Percentiles rank a stretch among this genome's conserved stretches.
Evolutionary conservation across 305 asterid genomes (phyloP).

Genomic region (Plantago coronopus): DNA sequence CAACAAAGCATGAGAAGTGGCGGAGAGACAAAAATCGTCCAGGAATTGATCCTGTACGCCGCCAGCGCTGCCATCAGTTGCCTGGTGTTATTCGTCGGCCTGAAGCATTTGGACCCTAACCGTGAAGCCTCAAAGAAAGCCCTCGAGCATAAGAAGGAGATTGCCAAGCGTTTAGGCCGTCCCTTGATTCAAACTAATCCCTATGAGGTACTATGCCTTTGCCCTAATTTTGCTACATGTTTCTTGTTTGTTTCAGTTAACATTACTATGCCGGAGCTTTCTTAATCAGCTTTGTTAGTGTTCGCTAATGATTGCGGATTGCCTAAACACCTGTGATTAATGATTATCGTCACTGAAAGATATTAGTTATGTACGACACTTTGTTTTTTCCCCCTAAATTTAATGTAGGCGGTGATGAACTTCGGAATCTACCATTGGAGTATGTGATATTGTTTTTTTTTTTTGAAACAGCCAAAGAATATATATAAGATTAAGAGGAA

Average conservation of each 20-base stretch:
- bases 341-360: too few relatives aligned
- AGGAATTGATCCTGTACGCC: constrained; percentile 65
- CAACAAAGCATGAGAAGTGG: constrained; percentile 29
- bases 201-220: constrained; percentile 56
- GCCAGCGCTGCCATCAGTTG: constrained; percentile 90
- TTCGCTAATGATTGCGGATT: too few relatives aligned
- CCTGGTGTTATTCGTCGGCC: constrained; percentile 68
- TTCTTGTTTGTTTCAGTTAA: not conserved
- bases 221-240: not conserved
- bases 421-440: too few relatives aligned
- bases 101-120: constrained; percentile 72
- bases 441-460: too few relatives aligned
- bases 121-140: constrained; percentile 77
- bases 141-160: constrained; percentile 71
- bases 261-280: too few relatives aligned
- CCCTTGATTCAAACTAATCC: constrained; percentile 68
- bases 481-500: too few relatives aligned
- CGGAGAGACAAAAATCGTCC: constrained; percentile 53
- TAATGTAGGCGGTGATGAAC: too few relatives aligned
- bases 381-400: too few relatives aligned
- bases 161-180: constrained; percentile 81
- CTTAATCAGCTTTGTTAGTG: too few relatives aligned
- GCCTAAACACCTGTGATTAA: too few relatives aligned
- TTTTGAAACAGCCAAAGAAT: too few relatives aligned
- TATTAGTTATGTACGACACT: too few relatives aligned